Percentiles rank a stretch among this genome's conserved stretches.
Evolutionary conservation across 352 stramenopile species (phyloP).

Genomic region (Hyaloperonospora brassicae): DNA sequence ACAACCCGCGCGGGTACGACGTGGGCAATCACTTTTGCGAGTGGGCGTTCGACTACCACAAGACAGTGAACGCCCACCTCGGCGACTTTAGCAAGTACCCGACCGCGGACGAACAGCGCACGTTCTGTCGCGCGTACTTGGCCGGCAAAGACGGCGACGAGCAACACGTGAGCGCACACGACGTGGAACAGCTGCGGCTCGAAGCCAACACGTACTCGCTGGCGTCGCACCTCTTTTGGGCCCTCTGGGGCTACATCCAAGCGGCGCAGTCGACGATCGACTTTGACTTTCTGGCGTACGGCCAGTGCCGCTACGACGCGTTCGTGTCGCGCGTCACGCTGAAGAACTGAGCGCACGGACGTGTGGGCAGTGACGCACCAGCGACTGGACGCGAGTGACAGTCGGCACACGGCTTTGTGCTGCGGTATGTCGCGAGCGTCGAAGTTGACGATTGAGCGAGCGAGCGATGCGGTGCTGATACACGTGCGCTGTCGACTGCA

Average conservation of each 20-base stretch:
- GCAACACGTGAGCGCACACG: constrained; percentile 34
- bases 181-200: constrained; percentile 48
- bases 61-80: constrained; percentile 70
- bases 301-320: constrained; percentile 55
- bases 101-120: constrained; percentile 49
- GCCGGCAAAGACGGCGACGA: constrained; percentile 36
- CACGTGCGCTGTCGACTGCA: no score
- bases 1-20: constrained; percentile 88
- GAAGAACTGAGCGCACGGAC: constrained; percentile 25
- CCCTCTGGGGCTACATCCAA: constrained; percentile 88
- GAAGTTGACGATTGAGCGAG: no score
- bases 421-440: no score
- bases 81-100: constrained; percentile 73
- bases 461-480: no score
- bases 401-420: no score
- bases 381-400: no score
- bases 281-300: constrained; percentile 90
- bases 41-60: constrained; percentile 80
- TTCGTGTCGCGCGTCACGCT: constrained; percentile 59
- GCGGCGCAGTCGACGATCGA: constrained; percentile 83
- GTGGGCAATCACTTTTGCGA: constrained; percentile 91
- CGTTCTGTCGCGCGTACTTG: constrained; percentile 66
- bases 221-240: constrained; percentile 87
- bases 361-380: constrained; percentile 1
- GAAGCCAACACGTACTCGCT: constrained; percentile 83